Conservation (phyloP, 176 grass and related monocot species). For the Cenchrus americanus region DNA sequence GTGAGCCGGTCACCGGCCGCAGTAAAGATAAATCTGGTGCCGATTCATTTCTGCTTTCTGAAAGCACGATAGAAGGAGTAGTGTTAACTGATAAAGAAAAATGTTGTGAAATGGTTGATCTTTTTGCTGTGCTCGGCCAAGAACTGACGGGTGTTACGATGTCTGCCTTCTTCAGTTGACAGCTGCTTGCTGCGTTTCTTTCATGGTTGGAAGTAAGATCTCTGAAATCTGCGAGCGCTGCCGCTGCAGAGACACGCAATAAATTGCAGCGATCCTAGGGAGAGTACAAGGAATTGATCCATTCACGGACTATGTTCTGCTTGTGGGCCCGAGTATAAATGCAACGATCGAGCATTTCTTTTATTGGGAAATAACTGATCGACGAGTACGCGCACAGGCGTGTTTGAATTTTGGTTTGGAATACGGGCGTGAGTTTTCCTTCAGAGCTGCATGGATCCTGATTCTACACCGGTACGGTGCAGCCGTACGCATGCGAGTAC, state of each 20-base stretch:
- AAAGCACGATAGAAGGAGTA: neutral
- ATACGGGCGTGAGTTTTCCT: neutral
- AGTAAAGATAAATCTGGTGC: neutral
- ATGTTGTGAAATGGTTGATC: neutral
- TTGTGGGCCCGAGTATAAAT: constrained; percentile 16
- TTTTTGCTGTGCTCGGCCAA: neutral
- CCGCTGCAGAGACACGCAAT: neutral
- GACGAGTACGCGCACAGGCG: neutral
- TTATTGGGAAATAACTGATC: no score
- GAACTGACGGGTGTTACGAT: neutral
- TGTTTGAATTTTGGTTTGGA: neutral
- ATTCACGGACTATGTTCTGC: neutral
- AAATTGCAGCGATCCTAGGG: constrained; percentile 12
- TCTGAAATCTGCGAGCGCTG: constrained; percentile 14
- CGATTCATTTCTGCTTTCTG: neutral
- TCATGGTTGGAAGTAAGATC: neutral
- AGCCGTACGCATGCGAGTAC: neutral
- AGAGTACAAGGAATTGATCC: neutral
- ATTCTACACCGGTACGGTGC: neutral
- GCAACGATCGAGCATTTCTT: neutral
- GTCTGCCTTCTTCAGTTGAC: neutral
- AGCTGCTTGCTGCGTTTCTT: neutral
- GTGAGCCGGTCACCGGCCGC: neutral
- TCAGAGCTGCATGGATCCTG: neutral
- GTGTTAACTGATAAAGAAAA: neutral